These are phyloP conservation scores for Tetrapisispora taiwanensis DNA, from an alignment of 805 yeast genomes.

Conservation along the genomic window DNA sequence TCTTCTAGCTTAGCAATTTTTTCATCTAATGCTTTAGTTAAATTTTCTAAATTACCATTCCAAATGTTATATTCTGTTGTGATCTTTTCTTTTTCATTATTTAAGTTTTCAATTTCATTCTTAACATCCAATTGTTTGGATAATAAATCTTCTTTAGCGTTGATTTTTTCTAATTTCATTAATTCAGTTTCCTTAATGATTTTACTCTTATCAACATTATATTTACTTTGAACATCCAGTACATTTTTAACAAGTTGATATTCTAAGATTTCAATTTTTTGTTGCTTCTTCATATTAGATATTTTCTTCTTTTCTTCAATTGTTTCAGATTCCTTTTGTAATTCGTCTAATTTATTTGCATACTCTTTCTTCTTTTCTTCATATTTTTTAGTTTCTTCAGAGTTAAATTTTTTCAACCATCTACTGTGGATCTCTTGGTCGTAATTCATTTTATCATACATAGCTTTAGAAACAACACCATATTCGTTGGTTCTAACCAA, in stretches of 20 bases:
- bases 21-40: conserved; percentile 21
- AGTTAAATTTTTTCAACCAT: conserved; percentile 11
- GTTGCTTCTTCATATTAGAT: conserved; percentile 15
- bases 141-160: conserved; percentile 16
- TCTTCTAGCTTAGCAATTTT: conserved; percentile 19
- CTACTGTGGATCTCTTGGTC: conserved; percentile 15
- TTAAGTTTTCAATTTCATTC: conserved; percentile 19
- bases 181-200: conserved; percentile 21
- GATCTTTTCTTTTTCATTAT: conserved; percentile 11
- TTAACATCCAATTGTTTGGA: conserved; percentile 18
- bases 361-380: conserved; percentile 16
- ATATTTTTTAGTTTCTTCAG: conserved; percentile 10
- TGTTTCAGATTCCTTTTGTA: conserved; percentile 16
- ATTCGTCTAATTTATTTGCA: conserved; percentile 10
- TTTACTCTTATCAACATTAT: conserved; percentile 15
- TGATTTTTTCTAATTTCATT: conserved; percentile 18
- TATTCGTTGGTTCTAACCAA: conserved; percentile 19
- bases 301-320: conserved; percentile 17
- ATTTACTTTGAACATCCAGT: conserved; percentile 15
- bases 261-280: conserved; percentile 19
- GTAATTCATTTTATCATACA: conserved; percentile 21
- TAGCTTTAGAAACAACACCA: conserved; percentile 22
- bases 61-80: conserved; percentile 15
- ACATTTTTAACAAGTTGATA: conserved; percentile 14
- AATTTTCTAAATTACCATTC: conserved; percentile 14